Conservation (phyloP, 2,329 filamentous ascomycete genomes). For the Phoma sp. region DNA sequence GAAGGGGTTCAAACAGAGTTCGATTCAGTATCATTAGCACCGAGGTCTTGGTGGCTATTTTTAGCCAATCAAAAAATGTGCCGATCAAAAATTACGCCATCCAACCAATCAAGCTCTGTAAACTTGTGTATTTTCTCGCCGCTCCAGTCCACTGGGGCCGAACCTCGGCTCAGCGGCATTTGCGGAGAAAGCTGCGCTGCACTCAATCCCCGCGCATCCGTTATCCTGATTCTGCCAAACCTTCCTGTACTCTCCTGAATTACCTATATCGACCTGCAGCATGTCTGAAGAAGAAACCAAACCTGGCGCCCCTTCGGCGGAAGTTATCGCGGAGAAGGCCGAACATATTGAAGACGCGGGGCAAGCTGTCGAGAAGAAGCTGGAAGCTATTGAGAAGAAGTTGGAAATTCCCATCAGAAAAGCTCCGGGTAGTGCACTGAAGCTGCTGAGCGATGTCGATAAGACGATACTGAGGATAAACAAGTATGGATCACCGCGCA, state of each 20-base stretch:
- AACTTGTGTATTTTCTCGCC: not conserved
- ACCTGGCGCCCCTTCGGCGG: constrained; percentile 46
- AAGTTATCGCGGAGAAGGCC: constrained; percentile 39
- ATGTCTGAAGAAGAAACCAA: constrained; percentile 50
- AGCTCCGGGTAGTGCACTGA: constrained; percentile 35
- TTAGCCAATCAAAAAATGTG: not conserved
- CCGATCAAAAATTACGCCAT: not conserved
- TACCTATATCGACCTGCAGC: constrained; percentile 14
- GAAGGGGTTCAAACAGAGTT: no score
- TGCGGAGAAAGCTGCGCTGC: constrained; percentile 25
- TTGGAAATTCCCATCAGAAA: constrained; percentile 19
- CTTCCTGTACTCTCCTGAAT: constrained; percentile 20
- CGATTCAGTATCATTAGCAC: not conserved
- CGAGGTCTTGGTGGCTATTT: no score
- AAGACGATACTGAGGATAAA: constrained; percentile 53
- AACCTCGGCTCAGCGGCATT: constrained; percentile 28
- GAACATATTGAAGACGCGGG: constrained; percentile 18
- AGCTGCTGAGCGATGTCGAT: constrained; percentile 47
- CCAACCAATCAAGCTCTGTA: not conserved
- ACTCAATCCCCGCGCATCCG: constrained; percentile 11
- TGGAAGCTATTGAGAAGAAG: constrained; percentile 16
- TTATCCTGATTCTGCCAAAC: constrained; percentile 24
- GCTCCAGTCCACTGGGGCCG: constrained; percentile 1
- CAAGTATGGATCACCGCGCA: constrained; percentile 43
- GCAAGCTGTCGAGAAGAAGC: constrained; percentile 19